These are phyloP conservation scores for Tilletia setariae DNA, from an alignment of 1,284 basidiomycete genomes.

Conservation along the genomic window DNA sequence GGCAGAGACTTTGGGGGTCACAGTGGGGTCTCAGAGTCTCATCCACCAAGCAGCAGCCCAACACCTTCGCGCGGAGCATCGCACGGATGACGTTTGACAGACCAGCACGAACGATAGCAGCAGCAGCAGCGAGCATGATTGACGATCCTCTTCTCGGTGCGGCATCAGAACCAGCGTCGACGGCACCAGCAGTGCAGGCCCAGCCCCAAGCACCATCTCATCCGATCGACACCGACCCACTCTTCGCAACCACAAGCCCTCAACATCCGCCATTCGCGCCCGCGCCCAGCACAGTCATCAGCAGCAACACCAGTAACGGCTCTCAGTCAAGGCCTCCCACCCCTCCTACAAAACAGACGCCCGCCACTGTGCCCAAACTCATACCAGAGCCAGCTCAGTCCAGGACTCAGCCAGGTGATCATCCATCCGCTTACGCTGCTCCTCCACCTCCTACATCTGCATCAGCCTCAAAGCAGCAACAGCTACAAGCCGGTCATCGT, in stretches of 20 bases:
- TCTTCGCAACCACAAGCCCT: not conserved
- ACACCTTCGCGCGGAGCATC: too few relatives aligned
- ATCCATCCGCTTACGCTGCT: not conserved
- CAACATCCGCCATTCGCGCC: not conserved
- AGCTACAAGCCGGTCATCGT: not conserved
- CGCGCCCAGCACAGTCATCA: not conserved
- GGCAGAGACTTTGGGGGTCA: too few relatives aligned
- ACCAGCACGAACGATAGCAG: too few relatives aligned
- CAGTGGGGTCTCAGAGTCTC: too few relatives aligned
- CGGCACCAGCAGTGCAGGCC: not conserved
- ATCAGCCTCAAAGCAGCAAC: not conserved
- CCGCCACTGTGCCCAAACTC: not conserved
- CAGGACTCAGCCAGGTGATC: slow-evolving; percentile 9
- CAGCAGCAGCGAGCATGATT: too few relatives aligned
- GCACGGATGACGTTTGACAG: too few relatives aligned
- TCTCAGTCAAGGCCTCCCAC: not conserved
- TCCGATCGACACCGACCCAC: not conserved
- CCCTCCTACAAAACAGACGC: not conserved
- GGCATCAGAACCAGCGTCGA: not conserved
- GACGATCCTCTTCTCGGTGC: too few relatives aligned
- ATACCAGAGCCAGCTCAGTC: slow-evolving; percentile 3
- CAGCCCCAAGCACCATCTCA: not conserved
- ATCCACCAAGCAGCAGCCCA: too few relatives aligned
- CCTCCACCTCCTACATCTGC: not conserved
- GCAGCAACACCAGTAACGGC: not conserved